Base-by-base conservation (phyloP, 345 rosid species). In the Linum lewisii region DNA sequence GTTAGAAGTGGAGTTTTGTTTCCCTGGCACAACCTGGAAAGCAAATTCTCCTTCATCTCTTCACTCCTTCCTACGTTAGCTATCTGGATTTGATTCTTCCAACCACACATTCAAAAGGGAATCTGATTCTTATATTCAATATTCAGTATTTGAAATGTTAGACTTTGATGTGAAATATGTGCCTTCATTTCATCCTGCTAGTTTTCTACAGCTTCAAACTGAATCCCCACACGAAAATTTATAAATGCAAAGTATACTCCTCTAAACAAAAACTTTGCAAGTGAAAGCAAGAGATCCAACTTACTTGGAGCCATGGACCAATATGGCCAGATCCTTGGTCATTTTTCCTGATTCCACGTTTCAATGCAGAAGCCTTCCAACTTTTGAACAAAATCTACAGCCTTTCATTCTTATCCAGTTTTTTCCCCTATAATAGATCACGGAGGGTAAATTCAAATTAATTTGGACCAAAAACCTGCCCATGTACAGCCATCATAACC, bases 251-350 rank as follows among this genome's bases (percentile, higher is more conserved):
- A 42, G 47, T 2, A 42, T 42, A 3, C 47, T 11, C 47, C 47
- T 42, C 18, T n/a, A 13, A 21, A 7, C 24, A n/a, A 61, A 18
- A 37, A 32, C 22, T 21, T 6, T 44, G n/a, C n/a, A n/a, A n/a
- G n/a, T n/a, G n/a, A n/a, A n/a, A n/a, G 7, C 21, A 38, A 58
- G 62, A 20, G 13, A 36, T 57, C 34, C 32, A n/a, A 66, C 86
- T 74, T 77, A 93, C 98, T 77, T 86, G 51, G 87, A 78, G 67
- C 98, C 96, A 42, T 86, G 96, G 64, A 72, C 59, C 67, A 92
- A 73, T 66, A 92, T 67, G 63, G 96, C 89, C 66, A 92, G 98
- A 79, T 92, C 98, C 82, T 92, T 92, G 29, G 98, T 92, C 95
- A 88, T 88, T 79, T 83, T 83, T 51, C 97, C 97, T 21, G 80